A percentile compares a stretch with the other conserved stretches of the same genome.
These are phyloP conservation scores for Haematococcus lacustris DNA, from an alignment of 139 green algal genomes.

Conservation along the genomic window DNA sequence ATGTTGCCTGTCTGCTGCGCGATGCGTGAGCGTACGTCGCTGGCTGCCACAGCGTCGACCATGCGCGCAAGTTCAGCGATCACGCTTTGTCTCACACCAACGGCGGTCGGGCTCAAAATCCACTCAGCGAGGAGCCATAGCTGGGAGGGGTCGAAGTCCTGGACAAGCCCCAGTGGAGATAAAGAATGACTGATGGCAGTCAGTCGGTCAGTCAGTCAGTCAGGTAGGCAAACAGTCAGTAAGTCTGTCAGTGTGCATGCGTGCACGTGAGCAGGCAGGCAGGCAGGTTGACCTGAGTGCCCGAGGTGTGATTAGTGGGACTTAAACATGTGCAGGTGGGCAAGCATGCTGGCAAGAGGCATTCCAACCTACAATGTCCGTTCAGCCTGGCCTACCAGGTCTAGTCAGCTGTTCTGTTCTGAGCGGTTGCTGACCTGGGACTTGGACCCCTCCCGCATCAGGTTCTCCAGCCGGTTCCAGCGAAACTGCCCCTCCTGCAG, in stretches of 20 bases:
- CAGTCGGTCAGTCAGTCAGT: not conserved
- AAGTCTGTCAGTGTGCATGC: not conserved
- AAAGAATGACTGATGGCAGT: not conserved
- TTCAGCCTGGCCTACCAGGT: too few species aligned
- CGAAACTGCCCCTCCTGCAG: constrained; percentile 47
- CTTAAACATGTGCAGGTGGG: too few species aligned
- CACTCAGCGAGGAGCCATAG: constrained; percentile 83
- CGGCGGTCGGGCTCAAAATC: constrained; percentile 50
- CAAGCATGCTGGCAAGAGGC: too few species aligned
- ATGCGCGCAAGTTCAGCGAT: constrained; percentile 62
- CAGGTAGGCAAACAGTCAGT: not conserved
- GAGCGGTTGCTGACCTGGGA: constrained; percentile 17
- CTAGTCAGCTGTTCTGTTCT: too few species aligned
- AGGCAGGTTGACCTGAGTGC: too few species aligned
- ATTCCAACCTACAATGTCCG: too few species aligned
- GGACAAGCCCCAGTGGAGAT: not conserved
- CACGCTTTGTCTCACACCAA: constrained; percentile 42
- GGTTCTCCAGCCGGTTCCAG: constrained; percentile 82
- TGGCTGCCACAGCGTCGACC: constrained; percentile 56
- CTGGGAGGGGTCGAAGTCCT: constrained; percentile 70
- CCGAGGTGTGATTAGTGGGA: too few species aligned
- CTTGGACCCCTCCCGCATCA: constrained; percentile 75
- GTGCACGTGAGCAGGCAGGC: too few species aligned
- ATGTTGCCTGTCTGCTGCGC: constrained; percentile 14
- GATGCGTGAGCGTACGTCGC: constrained; percentile 26